Evolutionary conservation across 2,329 filamentous ascomycete species (phyloP), one percentile per base, ranked within the genome.

Genomic region (Shiraia bambusicola): DNA sequence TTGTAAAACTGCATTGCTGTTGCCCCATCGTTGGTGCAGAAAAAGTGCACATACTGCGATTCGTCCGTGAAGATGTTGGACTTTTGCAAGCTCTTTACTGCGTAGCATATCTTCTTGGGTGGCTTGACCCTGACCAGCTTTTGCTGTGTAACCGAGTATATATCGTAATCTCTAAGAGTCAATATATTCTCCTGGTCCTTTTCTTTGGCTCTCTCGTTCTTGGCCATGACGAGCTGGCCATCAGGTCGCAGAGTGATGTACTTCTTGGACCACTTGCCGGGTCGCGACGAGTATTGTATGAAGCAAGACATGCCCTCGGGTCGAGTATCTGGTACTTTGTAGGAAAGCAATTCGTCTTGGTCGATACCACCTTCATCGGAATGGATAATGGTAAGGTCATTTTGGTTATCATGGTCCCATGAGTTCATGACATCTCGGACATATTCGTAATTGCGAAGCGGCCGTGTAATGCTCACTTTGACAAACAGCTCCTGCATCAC

Each of bases 11-110:
- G 71, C n/a, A 78, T 76, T 1, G 87, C 88, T 1, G 83, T 68
- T 1, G 72, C 65, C 4, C 77, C 72, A 56, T 96, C 88, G 31
- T 88, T 88, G 2, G 86, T 88, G 44, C 82, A 85, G 71, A 97
- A 95, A 69, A 92, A 95, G 62, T 97, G 92, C 3, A 95, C 87
- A 61, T 89, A 97, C 54, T 92, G 92, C 37, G 87, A 83, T 3
- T 84, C 87, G 39, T 85, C 84, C 39, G 89, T 72, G 59, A 96
- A 96, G 59, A 95, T 83, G 43, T 81, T 83, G 0, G 86, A 86
- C 68, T 92, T 95, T 62, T 95, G 86, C 71, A 95, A 90, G 56
- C 88, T 94, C 70, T 95, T 96, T 56, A 97, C 78, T 1, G 89
- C 91, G 59, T 87, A 92, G 70, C 88, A 95, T 54, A 83, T 78